Percentiles rank a stretch among this genome's conserved stretches.
Evolutionary conservation across 1,284 basidiomycete species (phyloP).

Genomic region (Coriolopsis trogii): DNA sequence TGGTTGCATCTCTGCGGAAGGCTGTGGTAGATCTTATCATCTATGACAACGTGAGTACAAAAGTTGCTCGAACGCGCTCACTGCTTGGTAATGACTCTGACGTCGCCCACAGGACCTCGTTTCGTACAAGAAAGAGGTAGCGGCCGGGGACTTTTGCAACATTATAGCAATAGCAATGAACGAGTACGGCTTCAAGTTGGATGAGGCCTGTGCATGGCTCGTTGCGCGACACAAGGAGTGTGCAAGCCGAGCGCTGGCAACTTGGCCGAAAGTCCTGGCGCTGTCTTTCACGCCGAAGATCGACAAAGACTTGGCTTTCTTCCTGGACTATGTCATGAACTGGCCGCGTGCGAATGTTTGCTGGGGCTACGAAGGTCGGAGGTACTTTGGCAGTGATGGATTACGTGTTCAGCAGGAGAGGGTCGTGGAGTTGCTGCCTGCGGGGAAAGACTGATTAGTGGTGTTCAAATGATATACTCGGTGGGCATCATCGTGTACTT

Average conservation of each 20-base stretch:
- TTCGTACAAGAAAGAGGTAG: slow-evolving; percentile 41
- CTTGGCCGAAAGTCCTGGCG: slow-evolving; percentile 21
- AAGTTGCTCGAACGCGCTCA: neutral
- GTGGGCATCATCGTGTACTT: too few relatives aligned
- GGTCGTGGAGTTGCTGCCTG: slow-evolving; percentile 10
- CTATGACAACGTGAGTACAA: slow-evolving; percentile 33
- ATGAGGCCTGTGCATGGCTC: slow-evolving; percentile 25
- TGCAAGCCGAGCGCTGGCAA: slow-evolving; percentile 13
- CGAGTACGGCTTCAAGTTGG: slow-evolving; percentile 22
- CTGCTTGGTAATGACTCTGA: neutral
- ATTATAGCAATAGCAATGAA: slow-evolving; percentile 37
- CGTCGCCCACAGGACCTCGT: slow-evolving; percentile 32
- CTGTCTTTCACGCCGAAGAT: neutral
- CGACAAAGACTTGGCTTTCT: slow-evolving; percentile 14
- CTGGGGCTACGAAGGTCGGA: slow-evolving; percentile 35
- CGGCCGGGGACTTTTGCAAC: slow-evolving; percentile 38
- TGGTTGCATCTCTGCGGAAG: slow-evolving; percentile 27
- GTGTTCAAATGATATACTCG: too few relatives aligned
- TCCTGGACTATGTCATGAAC: slow-evolving; percentile 31
- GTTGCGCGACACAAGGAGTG: slow-evolving; percentile 16
- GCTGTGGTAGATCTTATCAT: slow-evolving; percentile 21
- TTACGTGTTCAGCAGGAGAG: slow-evolving; percentile 23
- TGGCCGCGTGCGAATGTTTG: slow-evolving; percentile 31
- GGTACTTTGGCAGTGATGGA: slow-evolving; percentile 34
- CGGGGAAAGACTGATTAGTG: too few relatives aligned